phyloP scores from a whole-genome alignment of 768 basidiomycete species.

The Cystofilobasidium macerans region DNA sequence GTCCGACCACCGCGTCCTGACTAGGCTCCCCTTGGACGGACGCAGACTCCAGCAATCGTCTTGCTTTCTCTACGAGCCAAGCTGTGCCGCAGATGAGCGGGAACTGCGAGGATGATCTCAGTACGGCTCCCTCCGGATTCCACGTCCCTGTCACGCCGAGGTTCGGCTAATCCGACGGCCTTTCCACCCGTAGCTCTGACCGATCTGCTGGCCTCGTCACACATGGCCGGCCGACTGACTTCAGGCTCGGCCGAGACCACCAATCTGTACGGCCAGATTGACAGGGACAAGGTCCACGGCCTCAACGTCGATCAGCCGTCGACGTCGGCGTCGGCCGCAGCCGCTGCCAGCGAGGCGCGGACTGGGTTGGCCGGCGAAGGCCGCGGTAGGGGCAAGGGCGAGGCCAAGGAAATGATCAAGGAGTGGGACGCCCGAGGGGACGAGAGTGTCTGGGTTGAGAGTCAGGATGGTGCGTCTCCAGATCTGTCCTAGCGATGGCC shows the following conservation, averaged over 20 bases:
- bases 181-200: constrained; percentile 13
- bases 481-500: not conserved
- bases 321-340: constrained; percentile 1
- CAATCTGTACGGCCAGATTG: constrained; percentile 24
- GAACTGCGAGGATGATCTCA: constrained; percentile 21
- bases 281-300: constrained; percentile 20
- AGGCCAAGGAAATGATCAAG: constrained; percentile 24
- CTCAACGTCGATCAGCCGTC: constrained; percentile 21
- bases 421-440: constrained; percentile 21
- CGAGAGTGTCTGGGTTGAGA: constrained; percentile 18
- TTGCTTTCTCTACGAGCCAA: not conserved
- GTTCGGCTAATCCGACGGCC: not conserved
- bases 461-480: constrained; percentile 9
- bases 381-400: not conserved
- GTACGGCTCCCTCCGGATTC: not conserved
- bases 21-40: not conserved
- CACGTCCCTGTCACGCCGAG: not conserved
- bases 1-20: too few relatives aligned
- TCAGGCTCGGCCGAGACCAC: constrained; percentile 15
- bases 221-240: constrained; percentile 8
- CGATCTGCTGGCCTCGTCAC: constrained; percentile 17
- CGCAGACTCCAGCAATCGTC: not conserved
- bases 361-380: constrained; percentile 6
- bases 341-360: not conserved
- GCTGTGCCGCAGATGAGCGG: not conserved